Base-by-base conservation (phyloP, 192 early-diverging fungal species). In the Pilaira anomala region DNA sequence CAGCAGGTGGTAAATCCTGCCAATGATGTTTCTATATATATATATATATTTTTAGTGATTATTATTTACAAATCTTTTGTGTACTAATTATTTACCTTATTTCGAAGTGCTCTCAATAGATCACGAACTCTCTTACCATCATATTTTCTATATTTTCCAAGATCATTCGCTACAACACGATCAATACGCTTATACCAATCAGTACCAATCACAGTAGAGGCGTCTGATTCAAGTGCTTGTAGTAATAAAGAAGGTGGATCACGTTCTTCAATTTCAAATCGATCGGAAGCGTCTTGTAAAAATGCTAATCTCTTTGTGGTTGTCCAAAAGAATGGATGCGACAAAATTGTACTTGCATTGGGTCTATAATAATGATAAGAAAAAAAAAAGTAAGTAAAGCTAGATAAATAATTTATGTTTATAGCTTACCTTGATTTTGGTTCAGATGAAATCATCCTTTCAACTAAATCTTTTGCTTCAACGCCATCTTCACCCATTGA, bases 281-380 rank as follows among this genome's bases (percentile, higher is more conserved):
- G 83, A 74, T 99, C 96, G 0, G 95, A 97, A 11, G 92, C 91
- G 71, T 98, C 95, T 75, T 95, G 92, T 69, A 99, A 65, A 73
- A 98, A 99, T 53, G 78, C 78, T 53, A 99, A 76, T 11, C 93
- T 87, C 73, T 91, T 83, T 42, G 89, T 73, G 1, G 91, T 72
- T 13, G 87, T 83, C 97, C 97, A 99, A 66, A 99, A 99, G 76
- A 88, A 99, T 18, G 97, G 97, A 69, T 99, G 97, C 9, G 80
- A 73, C 63, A 99, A 82, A 9, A 97, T 83, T 26, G 72, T 76
- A 48, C 81, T 78, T 0, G 95, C 85, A 40, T 83, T 85, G 3
- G 93, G 96, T 42, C 95, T 93, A 59, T 48, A 30, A 59, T 45
- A 60, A n/a, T n/a, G 3, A 46, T 11, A 18, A n/a, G 33, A 30